These are phyloP conservation scores for Homolaphlyctis polyrhiza DNA, from an alignment of 371 early-diverging fungal genomes.

Conservation along the genomic window DNA sequence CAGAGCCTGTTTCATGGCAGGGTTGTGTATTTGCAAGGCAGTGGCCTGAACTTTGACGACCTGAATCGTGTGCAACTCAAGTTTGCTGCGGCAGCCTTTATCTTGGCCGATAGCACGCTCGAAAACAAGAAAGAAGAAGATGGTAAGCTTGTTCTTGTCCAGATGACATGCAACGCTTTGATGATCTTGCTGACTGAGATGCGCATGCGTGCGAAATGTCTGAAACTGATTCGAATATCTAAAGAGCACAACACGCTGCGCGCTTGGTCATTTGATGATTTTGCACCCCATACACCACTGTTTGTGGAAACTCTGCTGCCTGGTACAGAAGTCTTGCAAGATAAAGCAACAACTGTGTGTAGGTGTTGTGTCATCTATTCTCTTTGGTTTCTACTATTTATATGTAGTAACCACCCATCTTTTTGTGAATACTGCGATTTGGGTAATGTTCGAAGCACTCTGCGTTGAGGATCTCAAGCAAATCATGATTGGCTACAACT, in stretches of 20 bases:
- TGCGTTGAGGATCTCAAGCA: constrained; percentile 54
- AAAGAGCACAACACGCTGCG: constrained; percentile 46
- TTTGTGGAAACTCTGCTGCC: constrained; percentile 66
- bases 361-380: neutral
- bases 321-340: constrained; percentile 61
- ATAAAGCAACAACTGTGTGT: constrained; percentile 51
- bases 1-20: constrained; percentile 19
- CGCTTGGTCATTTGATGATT: constrained; percentile 60
- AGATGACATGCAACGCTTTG: constrained; percentile 33
- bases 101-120: neutral
- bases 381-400: constrained; percentile 62
- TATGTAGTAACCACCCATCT: constrained; percentile 53
- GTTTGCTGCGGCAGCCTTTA: constrained; percentile 6
- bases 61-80: constrained; percentile 39
- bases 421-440: neutral
- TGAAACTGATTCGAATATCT: too few relatives aligned
- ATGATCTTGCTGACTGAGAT: constrained; percentile 52
- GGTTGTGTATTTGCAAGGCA: constrained; percentile 40
- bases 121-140: constrained; percentile 1
- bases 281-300: constrained; percentile 53
- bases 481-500: constrained; percentile 60
- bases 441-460: neutral
- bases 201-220: constrained; percentile 17
- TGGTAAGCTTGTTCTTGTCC: constrained; percentile 20
- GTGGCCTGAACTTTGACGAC: constrained; percentile 41